phyloP scores from a whole-genome alignment of 2,329 filamentous ascomycete genomes.

The Clarireedia hainanense region DNA sequence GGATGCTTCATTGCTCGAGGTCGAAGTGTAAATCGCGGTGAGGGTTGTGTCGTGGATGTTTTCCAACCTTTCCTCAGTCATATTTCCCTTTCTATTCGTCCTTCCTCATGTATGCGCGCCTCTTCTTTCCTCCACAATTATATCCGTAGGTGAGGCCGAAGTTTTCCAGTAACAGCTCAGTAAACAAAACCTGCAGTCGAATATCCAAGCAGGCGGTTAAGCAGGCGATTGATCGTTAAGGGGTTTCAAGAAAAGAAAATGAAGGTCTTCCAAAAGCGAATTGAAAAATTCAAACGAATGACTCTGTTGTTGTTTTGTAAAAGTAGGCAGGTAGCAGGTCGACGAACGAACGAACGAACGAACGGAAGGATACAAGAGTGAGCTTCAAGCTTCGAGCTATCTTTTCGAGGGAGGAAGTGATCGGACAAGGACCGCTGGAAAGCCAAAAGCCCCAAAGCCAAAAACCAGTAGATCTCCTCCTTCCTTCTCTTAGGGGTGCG shows the following conservation, averaged over 20 bases:
- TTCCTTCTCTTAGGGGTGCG: no score
- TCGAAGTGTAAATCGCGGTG: not conserved
- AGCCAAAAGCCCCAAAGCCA: no score
- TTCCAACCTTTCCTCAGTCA: not conserved
- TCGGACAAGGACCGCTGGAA: no score
- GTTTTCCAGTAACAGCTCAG: not conserved
- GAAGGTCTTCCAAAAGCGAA: conserved; percentile 5
- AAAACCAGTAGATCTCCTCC: no score
- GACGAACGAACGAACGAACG: no score
- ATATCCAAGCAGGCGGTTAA: conserved; percentile 8
- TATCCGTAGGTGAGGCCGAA: not conserved
- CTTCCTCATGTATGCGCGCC: not conserved
- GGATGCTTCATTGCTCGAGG: conserved; percentile 7
- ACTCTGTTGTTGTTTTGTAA: not conserved
- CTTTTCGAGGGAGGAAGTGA: no score
- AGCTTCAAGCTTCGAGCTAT: no score
- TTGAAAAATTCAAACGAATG: conserved; percentile 9
- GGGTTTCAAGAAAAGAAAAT: conserved; percentile 3
- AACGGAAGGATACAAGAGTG: no score
- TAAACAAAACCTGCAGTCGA: conserved; percentile 1
- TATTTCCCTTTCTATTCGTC: not conserved
- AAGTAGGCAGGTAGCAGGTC: not conserved
- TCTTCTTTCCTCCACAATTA: not conserved
- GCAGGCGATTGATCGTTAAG: not conserved
- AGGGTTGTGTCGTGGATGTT: not conserved